These are phyloP conservation scores for Monosporozyma servazzii DNA, from an alignment of 805 yeast genomes.

Conservation along the genomic window DNA sequence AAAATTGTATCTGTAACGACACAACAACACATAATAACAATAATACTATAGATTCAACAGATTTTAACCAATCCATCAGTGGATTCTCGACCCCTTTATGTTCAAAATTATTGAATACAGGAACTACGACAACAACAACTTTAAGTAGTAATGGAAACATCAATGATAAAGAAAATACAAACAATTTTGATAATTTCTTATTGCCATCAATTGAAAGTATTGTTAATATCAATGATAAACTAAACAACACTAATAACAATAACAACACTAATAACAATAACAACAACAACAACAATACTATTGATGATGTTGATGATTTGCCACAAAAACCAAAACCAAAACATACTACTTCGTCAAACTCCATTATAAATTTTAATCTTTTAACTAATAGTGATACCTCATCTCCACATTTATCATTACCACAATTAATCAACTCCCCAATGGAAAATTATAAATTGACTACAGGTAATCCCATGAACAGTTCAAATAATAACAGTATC, in stretches of 20 bases:
- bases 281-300: too few species aligned
- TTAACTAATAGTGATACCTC: background rate
- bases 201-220: background rate
- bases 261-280: background rate
- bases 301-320: too few species aligned
- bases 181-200: background rate
- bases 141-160: background rate
- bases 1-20: background rate
- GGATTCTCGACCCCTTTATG: constrained; percentile 26
- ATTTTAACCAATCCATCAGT: constrained; percentile 16
- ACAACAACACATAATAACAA: background rate
- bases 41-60: background rate
- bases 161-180: background rate
- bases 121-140: background rate
- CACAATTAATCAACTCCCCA: background rate
- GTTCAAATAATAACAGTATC: background rate
- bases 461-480: background rate
- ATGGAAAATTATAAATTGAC: constrained; percentile 1
- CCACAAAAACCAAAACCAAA: background rate
- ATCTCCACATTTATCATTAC: background rate
- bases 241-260: background rate
- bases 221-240: background rate
- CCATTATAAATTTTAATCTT: background rate
- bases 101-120: constrained; percentile 22
- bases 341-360: background rate